phyloP scores from a whole-genome alignment of 2,329 filamentous ascomycete species.

The Colletotrichum echinochloae region DNA sequence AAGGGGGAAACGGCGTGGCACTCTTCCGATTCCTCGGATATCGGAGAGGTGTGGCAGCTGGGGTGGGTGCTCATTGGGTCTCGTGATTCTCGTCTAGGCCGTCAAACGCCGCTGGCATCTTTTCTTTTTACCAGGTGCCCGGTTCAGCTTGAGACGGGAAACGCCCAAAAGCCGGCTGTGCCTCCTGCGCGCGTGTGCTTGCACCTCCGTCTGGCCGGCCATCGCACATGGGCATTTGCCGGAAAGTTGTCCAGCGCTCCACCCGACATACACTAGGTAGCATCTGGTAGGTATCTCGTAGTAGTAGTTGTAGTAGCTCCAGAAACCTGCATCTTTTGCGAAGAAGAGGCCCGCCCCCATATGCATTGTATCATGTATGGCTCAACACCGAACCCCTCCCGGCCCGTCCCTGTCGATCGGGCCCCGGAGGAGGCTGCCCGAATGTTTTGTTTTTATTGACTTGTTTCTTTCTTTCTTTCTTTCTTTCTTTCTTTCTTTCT shows the following conservation, averaged over 20 bases:
- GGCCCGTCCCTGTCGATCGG: slow-evolving; percentile 16
- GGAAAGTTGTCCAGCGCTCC: not conserved
- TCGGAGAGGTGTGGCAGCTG: not conserved
- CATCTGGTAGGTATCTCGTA: too few species aligned
- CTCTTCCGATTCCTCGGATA: not conserved
- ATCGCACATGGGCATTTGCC: not conserved
- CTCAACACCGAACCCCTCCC: not conserved
- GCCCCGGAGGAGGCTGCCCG: not conserved
- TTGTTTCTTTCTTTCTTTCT: too few species aligned
- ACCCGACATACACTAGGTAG: not conserved
- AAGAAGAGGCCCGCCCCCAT: not conserved
- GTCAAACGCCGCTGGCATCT: not conserved
- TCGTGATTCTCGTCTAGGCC: slow-evolving; percentile 19
- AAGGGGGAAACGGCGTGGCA: not conserved
- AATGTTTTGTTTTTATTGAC: too few species aligned
- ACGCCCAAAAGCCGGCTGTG: not conserved
- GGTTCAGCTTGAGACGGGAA: slow-evolving; percentile 22
- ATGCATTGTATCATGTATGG: too few species aligned
- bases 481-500: too few species aligned
- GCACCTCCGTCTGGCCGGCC: not conserved
- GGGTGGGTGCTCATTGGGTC: slow-evolving; percentile 19
- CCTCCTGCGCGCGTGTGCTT: not conserved
- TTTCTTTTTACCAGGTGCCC: slow-evolving; percentile 27
- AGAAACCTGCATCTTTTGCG: not conserved
- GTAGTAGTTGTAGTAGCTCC: not conserved